Percentiles rank a stretch among this genome's conserved stretches.
Conservation (phyloP, 2,329 filamentous ascomycete genomes). For the Colletotrichum ledebouriae region DNA sequence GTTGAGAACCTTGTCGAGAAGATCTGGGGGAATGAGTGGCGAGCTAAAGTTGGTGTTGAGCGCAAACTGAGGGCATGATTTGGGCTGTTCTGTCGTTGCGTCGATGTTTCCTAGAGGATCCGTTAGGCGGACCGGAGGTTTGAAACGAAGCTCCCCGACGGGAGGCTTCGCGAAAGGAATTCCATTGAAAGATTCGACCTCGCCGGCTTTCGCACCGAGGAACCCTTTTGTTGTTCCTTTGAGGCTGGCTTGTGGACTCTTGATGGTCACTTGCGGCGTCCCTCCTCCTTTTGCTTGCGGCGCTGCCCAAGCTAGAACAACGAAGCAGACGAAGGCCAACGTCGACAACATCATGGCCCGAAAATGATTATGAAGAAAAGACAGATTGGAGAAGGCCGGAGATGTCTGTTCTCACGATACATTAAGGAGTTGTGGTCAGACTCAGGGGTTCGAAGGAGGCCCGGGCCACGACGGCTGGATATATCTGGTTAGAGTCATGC, state of each 20-base stretch:
- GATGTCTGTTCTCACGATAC: background rate
- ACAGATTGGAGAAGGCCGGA: background rate
- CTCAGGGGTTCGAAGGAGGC: background rate
- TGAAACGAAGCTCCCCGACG: conserved; percentile 62
- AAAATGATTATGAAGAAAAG: background rate
- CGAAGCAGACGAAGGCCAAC: background rate
- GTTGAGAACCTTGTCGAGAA: conserved; percentile 31
- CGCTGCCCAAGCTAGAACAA: conserved; percentile 10
- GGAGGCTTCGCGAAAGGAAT: conserved; percentile 71
- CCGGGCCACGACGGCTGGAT: conserved; percentile 11
- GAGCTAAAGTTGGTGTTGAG: conserved; percentile 43
- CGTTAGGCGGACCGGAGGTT: conserved; percentile 54
- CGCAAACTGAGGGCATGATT: conserved; percentile 49
- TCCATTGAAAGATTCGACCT: conserved; percentile 68
- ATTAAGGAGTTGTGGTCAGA: conserved; percentile 1
- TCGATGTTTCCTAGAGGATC: conserved; percentile 48
- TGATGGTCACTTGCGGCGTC: conserved; percentile 29
- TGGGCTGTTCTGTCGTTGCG: conserved; percentile 57
- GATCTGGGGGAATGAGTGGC: conserved; percentile 47
- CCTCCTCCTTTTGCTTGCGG: conserved; percentile 4
- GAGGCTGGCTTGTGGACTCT: conserved; percentile 28
- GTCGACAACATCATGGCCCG: conserved; percentile 9
- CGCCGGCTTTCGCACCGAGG: conserved; percentile 26
- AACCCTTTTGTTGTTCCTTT: conserved; percentile 33
- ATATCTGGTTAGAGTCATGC: conserved; percentile 18